These are phyloP conservation scores for Carex parvula DNA, from an alignment of 176 grass and related monocot genomes.

Conservation along the genomic window DNA sequence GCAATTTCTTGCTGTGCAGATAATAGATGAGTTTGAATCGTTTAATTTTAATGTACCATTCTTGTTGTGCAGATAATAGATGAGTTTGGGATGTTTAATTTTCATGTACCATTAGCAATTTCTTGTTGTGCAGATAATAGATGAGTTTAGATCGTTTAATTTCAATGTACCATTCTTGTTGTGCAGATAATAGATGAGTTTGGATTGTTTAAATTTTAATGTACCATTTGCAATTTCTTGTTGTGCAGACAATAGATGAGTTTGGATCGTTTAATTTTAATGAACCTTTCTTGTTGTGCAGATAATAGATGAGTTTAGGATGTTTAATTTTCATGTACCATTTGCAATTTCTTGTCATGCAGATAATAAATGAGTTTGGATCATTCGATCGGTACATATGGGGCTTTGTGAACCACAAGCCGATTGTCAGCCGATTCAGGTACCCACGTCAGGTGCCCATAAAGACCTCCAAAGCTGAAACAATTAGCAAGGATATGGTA, in stretches of 20 bases:
- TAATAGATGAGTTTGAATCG: slow-evolving; percentile 86
- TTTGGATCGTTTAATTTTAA: slow-evolving; percentile 27
- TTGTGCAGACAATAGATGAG: slow-evolving; percentile 71
- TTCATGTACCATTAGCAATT: not conserved
- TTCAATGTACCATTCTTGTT: not conserved
- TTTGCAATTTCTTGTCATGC: slow-evolving; percentile 17
- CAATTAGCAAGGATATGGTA: slow-evolving; percentile 82
- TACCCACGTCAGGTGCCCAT: slow-evolving; percentile 71
- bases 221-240: not conserved
- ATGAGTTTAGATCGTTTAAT: slow-evolving; percentile 81
- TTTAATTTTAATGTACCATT: slow-evolving; percentile 19
- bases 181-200: slow-evolving; percentile 83
- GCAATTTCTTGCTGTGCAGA: slow-evolving; percentile 35
- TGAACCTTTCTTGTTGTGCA: not conserved
- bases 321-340: slow-evolving; percentile 1
- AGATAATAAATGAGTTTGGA: slow-evolving; percentile 90
- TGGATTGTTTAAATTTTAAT: slow-evolving; percentile 31
- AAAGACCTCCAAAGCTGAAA: slow-evolving; percentile 77
- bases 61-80: slow-evolving; percentile 55
- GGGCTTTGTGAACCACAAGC: slow-evolving; percentile 71
- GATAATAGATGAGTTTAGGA: not conserved
- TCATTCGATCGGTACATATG: slow-evolving; percentile 90
- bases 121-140: slow-evolving; percentile 50
- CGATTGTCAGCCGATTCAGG: slow-evolving; percentile 53
- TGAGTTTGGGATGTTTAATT: slow-evolving; percentile 47